Evolutionary conservation across 805 yeast genomes (phyloP), one percentile per base, ranked within the genome.

Genomic region (Scheffersomyces stipitis): DNA sequence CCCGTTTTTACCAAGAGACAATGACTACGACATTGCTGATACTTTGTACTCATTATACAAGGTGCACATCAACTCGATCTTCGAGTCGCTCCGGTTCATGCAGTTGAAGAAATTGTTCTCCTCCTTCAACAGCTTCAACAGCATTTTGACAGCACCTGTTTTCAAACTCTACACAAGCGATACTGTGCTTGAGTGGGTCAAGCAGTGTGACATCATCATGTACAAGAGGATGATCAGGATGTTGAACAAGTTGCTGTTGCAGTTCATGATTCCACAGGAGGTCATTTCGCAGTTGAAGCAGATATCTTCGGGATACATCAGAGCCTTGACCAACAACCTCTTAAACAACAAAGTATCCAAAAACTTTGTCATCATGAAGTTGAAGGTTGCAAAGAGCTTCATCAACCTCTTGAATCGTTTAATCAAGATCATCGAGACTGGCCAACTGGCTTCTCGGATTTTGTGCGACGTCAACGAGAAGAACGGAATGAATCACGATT

Each of bases 61-160:
- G 40, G 71, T 80, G 6, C 82, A 83, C 53, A 82, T 88, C 51
- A 74, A 75, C 26, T 59, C 80, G 4, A 59, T 85, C 22, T 79
- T 84, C 41, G 87, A 84, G 43, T 71, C 78, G 33, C 61, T 87
- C 38, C 68, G 90, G 43, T 81, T 69, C 51, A 74, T 86, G 79
- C 85, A 82, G 39, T 58, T 83, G 40, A 78, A 76, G 41, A 76
- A 76, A 49, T 60, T 88, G 23, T 72, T 80, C 35, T 62, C 73
- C n/a, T 60, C 75, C 18, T 58, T 85, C 32, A 53, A 68, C 6
- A 64, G 76, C 6, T 85, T 80, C 56, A 74, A 65, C 38, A 60
- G 69, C 12, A 68, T 78, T 1, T 67, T 86, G 36, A 78, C 89
- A 0, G 67, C 78, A 0, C 84, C 85, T 3, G 83, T 81, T 28